Conservation (phyloP, 805 yeast species). For the Metschnikowia picachoensis region DNA sequence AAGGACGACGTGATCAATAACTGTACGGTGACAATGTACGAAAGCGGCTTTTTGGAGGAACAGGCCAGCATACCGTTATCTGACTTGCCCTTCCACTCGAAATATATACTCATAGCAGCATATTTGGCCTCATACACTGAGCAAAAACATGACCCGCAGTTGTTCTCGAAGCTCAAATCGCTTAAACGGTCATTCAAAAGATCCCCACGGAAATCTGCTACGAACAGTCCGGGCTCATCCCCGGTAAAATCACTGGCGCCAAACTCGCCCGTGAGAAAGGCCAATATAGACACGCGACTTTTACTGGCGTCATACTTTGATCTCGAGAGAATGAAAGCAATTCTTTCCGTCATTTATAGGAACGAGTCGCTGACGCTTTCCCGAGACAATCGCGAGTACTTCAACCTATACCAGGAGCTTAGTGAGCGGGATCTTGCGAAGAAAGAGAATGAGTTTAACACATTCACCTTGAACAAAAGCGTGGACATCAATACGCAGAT, state of each 20-base stretch:
- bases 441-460: constrained; percentile 31
- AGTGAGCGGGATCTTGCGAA: constrained; percentile 31
- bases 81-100: constrained; percentile 58
- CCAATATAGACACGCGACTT: constrained; percentile 54
- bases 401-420: constrained; percentile 28
- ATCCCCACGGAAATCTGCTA: constrained; percentile 32
- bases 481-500: constrained; percentile 53
- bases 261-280: constrained; percentile 25
- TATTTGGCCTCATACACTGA: constrained; percentile 79
- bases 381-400: constrained; percentile 19
- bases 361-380: constrained; percentile 31
- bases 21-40: constrained; percentile 26
- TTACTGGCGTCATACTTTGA: constrained; percentile 73
- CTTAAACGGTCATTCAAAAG: constrained; percentile 26
- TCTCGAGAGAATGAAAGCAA: constrained; percentile 75
- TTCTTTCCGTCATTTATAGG: constrained; percentile 65
- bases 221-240: not conserved
- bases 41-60: constrained; percentile 17
- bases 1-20: constrained; percentile 31
- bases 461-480: constrained; percentile 37
- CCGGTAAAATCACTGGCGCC: not conserved
- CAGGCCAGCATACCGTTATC: constrained; percentile 16
- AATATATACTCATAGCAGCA: constrained; percentile 74
- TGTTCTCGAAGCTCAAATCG: constrained; percentile 58
- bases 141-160: constrained; percentile 61